A percentile compares a stretch with the other conserved stretches of the same genome.
Conservation (phyloP, 148 eudicot genomes). For the Persicaria maculosa region DNA sequence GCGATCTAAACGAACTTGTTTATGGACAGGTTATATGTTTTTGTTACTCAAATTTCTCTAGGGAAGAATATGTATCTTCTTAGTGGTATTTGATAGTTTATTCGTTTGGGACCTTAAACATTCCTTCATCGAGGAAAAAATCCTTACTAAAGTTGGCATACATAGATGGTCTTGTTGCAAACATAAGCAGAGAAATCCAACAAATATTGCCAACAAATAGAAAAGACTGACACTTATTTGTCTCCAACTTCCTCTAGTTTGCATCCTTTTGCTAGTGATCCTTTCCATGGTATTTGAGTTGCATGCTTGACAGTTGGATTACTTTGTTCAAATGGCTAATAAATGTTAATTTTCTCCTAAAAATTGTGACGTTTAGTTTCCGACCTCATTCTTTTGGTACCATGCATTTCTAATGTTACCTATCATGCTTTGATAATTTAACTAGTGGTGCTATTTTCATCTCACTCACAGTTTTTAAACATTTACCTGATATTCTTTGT, state of each 20-base stretch:
- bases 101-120: background rate
- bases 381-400: background rate
- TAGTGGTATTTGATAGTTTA: background rate
- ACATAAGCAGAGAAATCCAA: background rate
- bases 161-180: background rate
- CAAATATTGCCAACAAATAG: background rate
- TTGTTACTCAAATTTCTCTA: background rate
- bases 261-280: background rate
- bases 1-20: constrained; percentile 82
- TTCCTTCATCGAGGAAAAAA: background rate
- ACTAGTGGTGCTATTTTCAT: background rate
- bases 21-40: constrained; percentile 62
- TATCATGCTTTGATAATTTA: background rate
- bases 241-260: background rate
- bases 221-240: background rate
- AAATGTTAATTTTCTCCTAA: background rate
- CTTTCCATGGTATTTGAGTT: background rate
- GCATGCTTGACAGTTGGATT: background rate
- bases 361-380: background rate
- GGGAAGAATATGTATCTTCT: constrained; percentile 1
- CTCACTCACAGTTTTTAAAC: background rate
- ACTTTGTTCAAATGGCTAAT: background rate
- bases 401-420: background rate
- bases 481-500: background rate
- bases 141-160: background rate